phyloP scores from a whole-genome alignment of 2,329 filamentous ascomycete genomes.

The Geosmithia putterillii region DNA sequence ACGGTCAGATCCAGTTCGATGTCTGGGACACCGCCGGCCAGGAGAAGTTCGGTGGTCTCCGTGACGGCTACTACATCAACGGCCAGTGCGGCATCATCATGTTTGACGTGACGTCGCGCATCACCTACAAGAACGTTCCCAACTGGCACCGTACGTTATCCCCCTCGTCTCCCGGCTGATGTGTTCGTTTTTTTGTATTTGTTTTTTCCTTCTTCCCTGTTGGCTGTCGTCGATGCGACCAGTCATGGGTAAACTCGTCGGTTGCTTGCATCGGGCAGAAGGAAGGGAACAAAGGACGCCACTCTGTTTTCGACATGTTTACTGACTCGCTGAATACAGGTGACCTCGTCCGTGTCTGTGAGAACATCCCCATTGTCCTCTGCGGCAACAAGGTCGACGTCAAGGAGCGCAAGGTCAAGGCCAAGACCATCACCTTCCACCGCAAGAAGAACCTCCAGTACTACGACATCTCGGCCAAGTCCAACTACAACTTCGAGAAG shows the following conservation, averaged over 20 bases:
- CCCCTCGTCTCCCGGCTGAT: too few relatives aligned
- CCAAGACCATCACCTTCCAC: conserved; percentile 99
- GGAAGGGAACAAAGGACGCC: neutral
- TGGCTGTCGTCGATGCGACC: neutral
- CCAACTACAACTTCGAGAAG: conserved; percentile 99
- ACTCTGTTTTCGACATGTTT: neutral
- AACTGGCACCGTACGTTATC: conserved; percentile 94
- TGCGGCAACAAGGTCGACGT: conserved; percentile 99
- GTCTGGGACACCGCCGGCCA: conserved; percentile 99
- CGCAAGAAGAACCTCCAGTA: conserved; percentile 99
- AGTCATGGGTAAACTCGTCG: neutral
- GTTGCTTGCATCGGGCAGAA: too few relatives aligned
- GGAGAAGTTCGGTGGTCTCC: conserved; percentile 98
- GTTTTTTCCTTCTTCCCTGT: neutral
- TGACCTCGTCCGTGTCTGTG: conserved; percentile 96
- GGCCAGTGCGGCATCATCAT: conserved; percentile 99
- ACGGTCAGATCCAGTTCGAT: conserved; percentile 94
- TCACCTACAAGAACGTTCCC: conserved; percentile 99
- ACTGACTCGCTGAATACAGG: conserved; percentile 36
- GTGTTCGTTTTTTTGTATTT: neutral
- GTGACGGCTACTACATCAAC: conserved; percentile 99
- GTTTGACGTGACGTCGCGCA: conserved; percentile 98
- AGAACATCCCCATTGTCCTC: conserved; percentile 97
- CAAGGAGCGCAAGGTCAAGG: conserved; percentile 99
- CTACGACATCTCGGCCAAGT: conserved; percentile 99